Evolutionary conservation across 2,329 filamentous ascomycete species (phyloP).

Genomic region (Diaporthe capsici): DNA sequence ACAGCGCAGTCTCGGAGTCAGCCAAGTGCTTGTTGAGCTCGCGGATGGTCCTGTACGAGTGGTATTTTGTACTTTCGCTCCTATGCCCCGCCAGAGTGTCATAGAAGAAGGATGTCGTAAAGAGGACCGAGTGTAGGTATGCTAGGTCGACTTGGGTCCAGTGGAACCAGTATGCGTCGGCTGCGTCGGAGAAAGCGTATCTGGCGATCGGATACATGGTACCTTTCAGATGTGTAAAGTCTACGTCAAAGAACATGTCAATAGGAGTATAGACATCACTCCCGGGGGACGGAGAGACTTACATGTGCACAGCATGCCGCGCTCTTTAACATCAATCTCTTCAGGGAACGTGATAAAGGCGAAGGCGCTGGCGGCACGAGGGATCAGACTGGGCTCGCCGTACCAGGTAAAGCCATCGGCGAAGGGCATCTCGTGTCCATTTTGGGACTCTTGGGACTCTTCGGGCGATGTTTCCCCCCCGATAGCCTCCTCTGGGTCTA

Average conservation of each 20-base stretch:
- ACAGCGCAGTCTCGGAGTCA: neutral
- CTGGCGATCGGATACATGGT: neutral
- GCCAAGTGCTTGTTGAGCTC: neutral
- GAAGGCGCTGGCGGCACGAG: neutral
- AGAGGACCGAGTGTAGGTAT: neutral
- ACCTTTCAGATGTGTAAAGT: neutral
- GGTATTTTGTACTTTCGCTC: neutral
- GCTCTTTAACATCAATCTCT: neutral
- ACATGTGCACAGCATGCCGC: neutral
- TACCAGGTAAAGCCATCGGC: neutral
- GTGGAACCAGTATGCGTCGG: neutral
- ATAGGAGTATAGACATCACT: neutral
- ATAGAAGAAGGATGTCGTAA: neutral
- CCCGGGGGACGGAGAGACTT: neutral
- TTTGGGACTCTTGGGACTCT: neutral
- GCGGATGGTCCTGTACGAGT: neutral
- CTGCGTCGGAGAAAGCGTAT: neutral
- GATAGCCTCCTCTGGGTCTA: neutral
- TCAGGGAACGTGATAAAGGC: neutral
- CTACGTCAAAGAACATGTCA: neutral
- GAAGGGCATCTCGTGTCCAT: neutral
- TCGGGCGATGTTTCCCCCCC: neutral
- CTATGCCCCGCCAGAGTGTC: neutral
- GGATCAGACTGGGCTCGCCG: neutral
- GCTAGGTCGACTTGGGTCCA: neutral